Evolutionary conservation across 768 basidiomycete species (phyloP).

Genomic region (Russula sp.): DNA sequence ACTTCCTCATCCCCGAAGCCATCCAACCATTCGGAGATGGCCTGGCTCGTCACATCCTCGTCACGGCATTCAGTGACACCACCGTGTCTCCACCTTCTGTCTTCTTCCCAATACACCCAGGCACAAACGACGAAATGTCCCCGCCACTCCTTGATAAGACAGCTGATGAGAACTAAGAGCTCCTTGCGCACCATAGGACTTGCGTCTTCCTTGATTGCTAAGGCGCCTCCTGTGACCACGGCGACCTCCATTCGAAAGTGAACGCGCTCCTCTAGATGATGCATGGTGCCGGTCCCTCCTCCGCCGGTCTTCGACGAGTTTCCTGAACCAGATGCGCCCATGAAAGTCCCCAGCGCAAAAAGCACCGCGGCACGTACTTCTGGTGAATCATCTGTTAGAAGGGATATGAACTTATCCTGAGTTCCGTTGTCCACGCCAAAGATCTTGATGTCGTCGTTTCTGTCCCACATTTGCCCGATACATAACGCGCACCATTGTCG

Average conservation of each 20-base stretch:
- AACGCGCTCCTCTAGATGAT: slow-evolving; percentile 69
- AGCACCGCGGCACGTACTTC: slow-evolving; percentile 91
- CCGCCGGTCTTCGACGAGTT: slow-evolving; percentile 67
- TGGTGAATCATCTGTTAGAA: slow-evolving; percentile 83
- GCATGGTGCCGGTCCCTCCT: slow-evolving; percentile 78
- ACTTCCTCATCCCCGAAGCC: slow-evolving; percentile 59
- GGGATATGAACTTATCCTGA: slow-evolving; percentile 75
- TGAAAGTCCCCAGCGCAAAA: slow-evolving; percentile 89
- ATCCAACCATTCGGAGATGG: slow-evolving; percentile 77
- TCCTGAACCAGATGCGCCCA: slow-evolving; percentile 84
- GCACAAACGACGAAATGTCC: slow-evolving; percentile 96
- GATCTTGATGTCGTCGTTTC: slow-evolving; percentile 85
- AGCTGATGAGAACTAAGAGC: slow-evolving; percentile 84
- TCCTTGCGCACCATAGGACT: slow-evolving; percentile 97
- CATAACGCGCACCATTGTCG: slow-evolving; percentile 94
- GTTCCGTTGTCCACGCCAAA: slow-evolving; percentile 74
- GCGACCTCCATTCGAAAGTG: slow-evolving; percentile 91
- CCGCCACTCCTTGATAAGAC: slow-evolving; percentile 92
- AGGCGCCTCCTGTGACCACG: slow-evolving; percentile 81
- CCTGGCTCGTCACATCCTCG: slow-evolving; percentile 71
- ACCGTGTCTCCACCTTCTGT: slow-evolving; percentile 56
- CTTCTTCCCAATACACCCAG: slow-evolving; percentile 95
- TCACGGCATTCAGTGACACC: slow-evolving; percentile 42
- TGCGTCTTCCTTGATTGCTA: slow-evolving; percentile 90
- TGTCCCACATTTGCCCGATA: slow-evolving; percentile 94